A percentile compares a stretch with the other conserved stretches of the same genome.
Conservation (phyloP, 2,329 filamentous ascomycete species). For the Aureobasidium sp. region DNA sequence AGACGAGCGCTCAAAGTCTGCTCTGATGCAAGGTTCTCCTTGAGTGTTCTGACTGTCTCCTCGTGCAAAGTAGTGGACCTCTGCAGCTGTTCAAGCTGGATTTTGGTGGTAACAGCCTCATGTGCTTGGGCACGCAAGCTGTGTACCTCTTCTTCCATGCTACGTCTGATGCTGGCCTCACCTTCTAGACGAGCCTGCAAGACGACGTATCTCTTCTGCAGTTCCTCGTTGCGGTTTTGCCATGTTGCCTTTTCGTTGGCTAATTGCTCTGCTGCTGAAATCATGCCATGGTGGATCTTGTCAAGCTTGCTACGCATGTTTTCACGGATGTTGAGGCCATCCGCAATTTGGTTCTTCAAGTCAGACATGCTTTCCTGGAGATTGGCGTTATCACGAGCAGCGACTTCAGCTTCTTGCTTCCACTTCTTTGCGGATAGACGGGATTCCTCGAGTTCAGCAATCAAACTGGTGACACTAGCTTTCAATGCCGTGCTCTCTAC, state of each 20-base stretch:
- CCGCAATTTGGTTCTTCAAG: constrained; percentile 70
- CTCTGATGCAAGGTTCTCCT: constrained; percentile 62
- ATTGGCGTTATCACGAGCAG: constrained; percentile 58
- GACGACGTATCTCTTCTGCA: constrained; percentile 44
- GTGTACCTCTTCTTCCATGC: constrained; percentile 39
- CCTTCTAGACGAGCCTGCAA: constrained; percentile 44
- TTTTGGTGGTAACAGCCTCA: constrained; percentile 14
- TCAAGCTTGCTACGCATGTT: constrained; percentile 78
- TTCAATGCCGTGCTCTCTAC: constrained; percentile 33
- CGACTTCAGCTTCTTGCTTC: constrained; percentile 49
- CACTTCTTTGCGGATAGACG: constrained; percentile 51
- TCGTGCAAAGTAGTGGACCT: constrained; percentile 58
- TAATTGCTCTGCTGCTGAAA: constrained; percentile 66
- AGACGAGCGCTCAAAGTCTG: constrained; percentile 60
- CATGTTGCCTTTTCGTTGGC: constrained; percentile 74
- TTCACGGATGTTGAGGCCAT: constrained; percentile 77
- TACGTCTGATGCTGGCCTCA: constrained; percentile 34
- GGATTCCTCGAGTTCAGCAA: constrained; percentile 56
- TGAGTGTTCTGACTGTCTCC: constrained; percentile 43
- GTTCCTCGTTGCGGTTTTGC: constrained; percentile 58
- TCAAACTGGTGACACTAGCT: constrained; percentile 51
- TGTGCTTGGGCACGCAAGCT: constrained; percentile 20
- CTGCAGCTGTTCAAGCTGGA: constrained; percentile 45
- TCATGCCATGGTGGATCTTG: constrained; percentile 80
- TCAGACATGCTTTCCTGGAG: constrained; percentile 65